Evolutionary conservation across 2,329 filamentous ascomycete species (phyloP).

Genomic region (Fusarium ambrosium): DNA sequence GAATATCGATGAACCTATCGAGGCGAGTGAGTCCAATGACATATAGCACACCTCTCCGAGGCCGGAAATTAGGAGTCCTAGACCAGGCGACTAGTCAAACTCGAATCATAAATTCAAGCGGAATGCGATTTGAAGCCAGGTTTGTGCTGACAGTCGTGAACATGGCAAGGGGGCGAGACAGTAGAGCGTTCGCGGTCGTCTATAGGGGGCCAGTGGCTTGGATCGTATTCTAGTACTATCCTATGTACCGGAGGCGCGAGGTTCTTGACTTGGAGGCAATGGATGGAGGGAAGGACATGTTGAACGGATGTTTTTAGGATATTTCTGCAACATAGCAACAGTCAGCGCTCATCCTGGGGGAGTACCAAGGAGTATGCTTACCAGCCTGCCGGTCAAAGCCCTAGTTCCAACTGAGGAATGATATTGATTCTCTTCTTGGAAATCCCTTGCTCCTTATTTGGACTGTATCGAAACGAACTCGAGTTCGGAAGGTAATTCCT

Average conservation of each 20-base stretch:
- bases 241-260: background rate
- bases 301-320: background rate
- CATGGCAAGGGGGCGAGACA: background rate
- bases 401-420: background rate
- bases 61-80: background rate
- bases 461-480: background rate
- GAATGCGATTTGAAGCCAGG: background rate
- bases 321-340: background rate
- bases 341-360: background rate
- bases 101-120: background rate
- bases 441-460: background rate
- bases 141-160: background rate
- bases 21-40: background rate
- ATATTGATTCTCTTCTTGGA: too few species aligned
- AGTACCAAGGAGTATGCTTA: background rate
- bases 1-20: background rate
- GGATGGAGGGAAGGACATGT: background rate
- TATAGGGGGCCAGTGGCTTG: background rate
- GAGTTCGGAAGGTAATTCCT: background rate
- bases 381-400: background rate
- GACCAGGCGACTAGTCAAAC: background rate
- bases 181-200: background rate
- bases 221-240: background rate
- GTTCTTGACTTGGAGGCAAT: background rate
- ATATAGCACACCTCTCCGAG: background rate